Evolutionary conservation across 1,139 yeast genomes (phyloP).

Genomic region (Zygoascus hellenicus): DNA sequence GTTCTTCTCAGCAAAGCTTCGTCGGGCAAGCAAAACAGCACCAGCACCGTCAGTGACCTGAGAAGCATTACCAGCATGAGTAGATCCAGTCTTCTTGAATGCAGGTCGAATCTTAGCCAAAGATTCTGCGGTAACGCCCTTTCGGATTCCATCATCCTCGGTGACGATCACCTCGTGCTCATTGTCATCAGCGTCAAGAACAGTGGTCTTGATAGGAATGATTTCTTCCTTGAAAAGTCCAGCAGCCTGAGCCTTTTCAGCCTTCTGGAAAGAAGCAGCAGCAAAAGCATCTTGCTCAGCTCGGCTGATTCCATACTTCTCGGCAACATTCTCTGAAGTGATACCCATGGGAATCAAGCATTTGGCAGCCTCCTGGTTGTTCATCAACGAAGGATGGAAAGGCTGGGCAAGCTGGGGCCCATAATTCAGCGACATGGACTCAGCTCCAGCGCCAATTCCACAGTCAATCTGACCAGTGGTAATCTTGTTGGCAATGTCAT

Average conservation of each 20-base stretch:
- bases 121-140: constrained; percentile 74
- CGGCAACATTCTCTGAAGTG: constrained; percentile 73
- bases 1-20: constrained; percentile 76
- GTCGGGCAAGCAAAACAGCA: constrained; percentile 75
- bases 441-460: constrained; percentile 90
- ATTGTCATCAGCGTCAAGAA: constrained; percentile 37
- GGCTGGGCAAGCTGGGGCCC: constrained; percentile 66
- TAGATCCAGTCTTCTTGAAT: constrained; percentile 73
- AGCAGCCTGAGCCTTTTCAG: constrained; percentile 61
- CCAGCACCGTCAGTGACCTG: constrained; percentile 97
- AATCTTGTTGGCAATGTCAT: constrained; percentile 86
- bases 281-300: constrained; percentile 41
- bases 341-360: constrained; percentile 90
- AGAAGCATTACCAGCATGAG: constrained; percentile 95
- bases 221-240: constrained; percentile 84
- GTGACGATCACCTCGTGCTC: constrained; percentile 46
- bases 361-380: constrained; percentile 46
- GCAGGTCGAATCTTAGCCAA: constrained; percentile 78
- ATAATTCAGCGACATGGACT: constrained; percentile 82
- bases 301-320: constrained; percentile 37
- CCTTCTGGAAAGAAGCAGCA: constrained; percentile 50
- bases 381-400: constrained; percentile 48
- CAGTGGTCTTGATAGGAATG: constrained; percentile 54
- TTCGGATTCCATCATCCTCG: constrained; percentile 88
- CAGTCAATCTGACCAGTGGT: constrained; percentile 80